Conservation (phyloP, 768 basidiomycete species). For the Suillus subluteus region DNA sequence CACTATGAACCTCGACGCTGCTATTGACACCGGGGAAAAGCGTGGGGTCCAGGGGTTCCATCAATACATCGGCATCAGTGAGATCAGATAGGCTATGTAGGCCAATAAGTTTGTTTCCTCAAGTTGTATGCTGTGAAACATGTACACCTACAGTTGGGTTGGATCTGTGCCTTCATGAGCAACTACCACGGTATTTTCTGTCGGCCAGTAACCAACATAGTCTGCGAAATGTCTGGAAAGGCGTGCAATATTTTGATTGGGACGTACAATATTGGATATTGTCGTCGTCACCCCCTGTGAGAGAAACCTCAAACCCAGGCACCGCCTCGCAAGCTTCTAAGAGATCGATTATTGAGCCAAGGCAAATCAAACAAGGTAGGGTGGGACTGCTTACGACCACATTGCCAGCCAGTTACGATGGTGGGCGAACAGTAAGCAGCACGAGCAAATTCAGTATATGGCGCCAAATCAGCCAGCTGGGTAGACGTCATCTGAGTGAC, state of each 20-base stretch:
- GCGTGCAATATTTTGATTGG: background rate
- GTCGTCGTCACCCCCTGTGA: conserved; percentile 56
- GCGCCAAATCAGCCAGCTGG: conserved; percentile 42
- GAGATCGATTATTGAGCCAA: background rate
- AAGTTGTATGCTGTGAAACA: background rate
- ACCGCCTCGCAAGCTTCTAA: conserved; percentile 42
- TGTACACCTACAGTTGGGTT: conserved; percentile 47
- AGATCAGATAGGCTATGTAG: conserved; percentile 47
- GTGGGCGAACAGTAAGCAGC: conserved; percentile 55
- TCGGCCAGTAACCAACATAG: conserved; percentile 61
- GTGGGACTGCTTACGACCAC: conserved; percentile 40
- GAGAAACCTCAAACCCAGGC: conserved; percentile 38
- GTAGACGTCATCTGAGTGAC: conserved; percentile 31
- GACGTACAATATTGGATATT: conserved; percentile 50
- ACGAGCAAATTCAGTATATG: conserved; percentile 55
- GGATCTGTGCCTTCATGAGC: conserved; percentile 67
- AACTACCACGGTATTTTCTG: conserved; percentile 55
- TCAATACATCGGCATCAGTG: conserved; percentile 50
- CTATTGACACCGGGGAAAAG: conserved; percentile 60
- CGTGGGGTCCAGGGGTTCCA: conserved; percentile 41
- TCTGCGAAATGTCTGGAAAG: conserved; percentile 32
- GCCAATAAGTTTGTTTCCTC: conserved; percentile 8
- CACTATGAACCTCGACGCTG: conserved; percentile 51
- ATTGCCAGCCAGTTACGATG: conserved; percentile 44
- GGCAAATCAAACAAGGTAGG: background rate